Base-by-base conservation (phyloP, 257 asterid genomes). In the Salvia miltiorrhiza region DNA sequence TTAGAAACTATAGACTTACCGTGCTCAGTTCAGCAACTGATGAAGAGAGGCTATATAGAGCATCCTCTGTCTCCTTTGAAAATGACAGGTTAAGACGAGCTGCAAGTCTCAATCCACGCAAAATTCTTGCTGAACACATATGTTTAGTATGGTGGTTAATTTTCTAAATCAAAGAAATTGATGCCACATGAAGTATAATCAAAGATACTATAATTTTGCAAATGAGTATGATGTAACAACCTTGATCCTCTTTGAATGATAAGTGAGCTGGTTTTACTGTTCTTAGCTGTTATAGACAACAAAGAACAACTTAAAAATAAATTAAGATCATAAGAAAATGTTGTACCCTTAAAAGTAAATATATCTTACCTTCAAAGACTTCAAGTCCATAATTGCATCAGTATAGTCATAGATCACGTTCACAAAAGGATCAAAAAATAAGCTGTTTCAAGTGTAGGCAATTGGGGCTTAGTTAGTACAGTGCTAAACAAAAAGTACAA, bases 81-180 rank as follows among this genome's bases (percentile, higher is more conserved):
- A 94, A 81, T 26, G 96, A 82, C 50, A 94, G 77, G 79, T 77
- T 78, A 63, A 94, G 95, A 73, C 97, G 97, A 77, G 96, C 99
- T 58, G 99, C 96, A 39, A 94, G 87, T 81, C 99, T 90, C 79
- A 94, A 62, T 70, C 96, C 97, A 58, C 97, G 96, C 83, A 94
- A 76, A 72, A 94, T 94, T 80, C 99, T 91, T 61, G 97, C 99
- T 90, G 90, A 67, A 71, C 55, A 64, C 63, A 61, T 20, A 74
- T 66, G 35, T 44, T 72, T 37, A 50, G 62, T 9, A 54, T 14
- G 37, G 35, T 6, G 26, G 41, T 59, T 16, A 76, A 41, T 68
- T 56, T n/a, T 20, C 16, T 4, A 49, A 48, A 56, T 4, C 2
- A 11, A 57, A 66, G 69, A 26, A 41, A 49, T 14, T 58, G 53